Percentiles rank a stretch among this genome's conserved stretches.
Conservation (phyloP, 352 stramenopile species). For the Phytophthora ramorum region DNA sequence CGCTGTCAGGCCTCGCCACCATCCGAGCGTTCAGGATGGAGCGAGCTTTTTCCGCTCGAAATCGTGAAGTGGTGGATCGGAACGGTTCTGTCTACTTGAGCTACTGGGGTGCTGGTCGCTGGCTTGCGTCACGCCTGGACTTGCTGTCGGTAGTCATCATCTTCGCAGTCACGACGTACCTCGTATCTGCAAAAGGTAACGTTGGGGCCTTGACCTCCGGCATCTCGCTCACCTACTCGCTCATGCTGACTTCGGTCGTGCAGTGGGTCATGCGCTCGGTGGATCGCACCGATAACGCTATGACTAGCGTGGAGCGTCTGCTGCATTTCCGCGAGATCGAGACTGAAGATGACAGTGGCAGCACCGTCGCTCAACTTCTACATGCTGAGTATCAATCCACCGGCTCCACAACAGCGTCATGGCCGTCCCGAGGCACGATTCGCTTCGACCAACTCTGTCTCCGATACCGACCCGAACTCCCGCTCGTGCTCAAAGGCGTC, state of each 20-base stretch:
- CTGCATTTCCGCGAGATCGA: slow-evolving; percentile 39
- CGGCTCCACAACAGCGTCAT: neutral
- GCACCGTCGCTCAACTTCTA: neutral
- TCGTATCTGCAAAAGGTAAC: slow-evolving; percentile 46
- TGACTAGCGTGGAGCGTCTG: slow-evolving; percentile 52
- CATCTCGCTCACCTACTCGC: slow-evolving; percentile 49
- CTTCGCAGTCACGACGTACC: slow-evolving; percentile 86
- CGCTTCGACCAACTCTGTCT: slow-evolving; percentile 35
- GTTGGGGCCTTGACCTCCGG: slow-evolving; percentile 41
- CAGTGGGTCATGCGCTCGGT: slow-evolving; percentile 34
- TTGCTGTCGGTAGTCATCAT: slow-evolving; percentile 84
- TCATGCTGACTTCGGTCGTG: slow-evolving; percentile 59
- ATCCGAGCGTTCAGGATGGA: slow-evolving; percentile 84
- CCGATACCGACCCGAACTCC: slow-evolving; percentile 46
- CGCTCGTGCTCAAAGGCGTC: slow-evolving; percentile 45
- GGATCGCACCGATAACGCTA: slow-evolving; percentile 43
- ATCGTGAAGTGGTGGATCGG: slow-evolving; percentile 37
- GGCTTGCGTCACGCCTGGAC: slow-evolving; percentile 94
- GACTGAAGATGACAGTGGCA: slow-evolving; percentile 9
- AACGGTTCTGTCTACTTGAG: slow-evolving; percentile 57
- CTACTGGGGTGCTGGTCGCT: slow-evolving; percentile 79
- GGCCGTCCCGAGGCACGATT: slow-evolving; percentile 36
- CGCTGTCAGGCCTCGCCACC: slow-evolving; percentile 87
- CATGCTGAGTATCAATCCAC: neutral
- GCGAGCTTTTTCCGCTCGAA: neutral